phyloP scores from a whole-genome alignment of 345 rosid genomes.

The Cochlearia excelsa region DNA sequence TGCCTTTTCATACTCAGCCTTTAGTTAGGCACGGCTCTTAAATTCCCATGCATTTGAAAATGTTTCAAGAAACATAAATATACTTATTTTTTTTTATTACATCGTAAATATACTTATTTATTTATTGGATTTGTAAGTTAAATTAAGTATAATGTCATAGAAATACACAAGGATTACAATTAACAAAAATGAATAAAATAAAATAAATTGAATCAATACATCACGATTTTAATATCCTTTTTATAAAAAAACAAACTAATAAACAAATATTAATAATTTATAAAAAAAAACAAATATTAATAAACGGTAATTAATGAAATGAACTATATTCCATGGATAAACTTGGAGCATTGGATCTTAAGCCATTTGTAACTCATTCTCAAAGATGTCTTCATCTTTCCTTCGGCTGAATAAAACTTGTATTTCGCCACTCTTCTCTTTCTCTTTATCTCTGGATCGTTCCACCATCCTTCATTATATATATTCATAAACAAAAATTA shows the following conservation, averaged over 20 bases:
- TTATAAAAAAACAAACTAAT: neutral
- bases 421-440: conserved; percentile 49
- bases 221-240: neutral
- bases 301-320: too few relatives aligned
- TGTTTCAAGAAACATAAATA: too few relatives aligned
- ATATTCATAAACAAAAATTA: conserved; percentile 1
- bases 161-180: conserved; percentile 7
- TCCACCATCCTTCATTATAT: conserved; percentile 39
- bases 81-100: too few relatives aligned
- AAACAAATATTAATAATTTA: neutral
- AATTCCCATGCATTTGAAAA: too few relatives aligned
- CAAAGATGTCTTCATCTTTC: conserved; percentile 43
- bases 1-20: too few relatives aligned
- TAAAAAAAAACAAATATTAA: too few relatives aligned
- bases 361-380: conserved; percentile 54
- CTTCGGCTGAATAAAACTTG: conserved; percentile 50
- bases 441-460: conserved; percentile 45
- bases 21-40: too few relatives aligned
- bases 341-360: conserved; percentile 43
- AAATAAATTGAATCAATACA: conserved; percentile 6
- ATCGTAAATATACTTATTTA: too few relatives aligned
- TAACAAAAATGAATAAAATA: conserved; percentile 9
- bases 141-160: neutral
- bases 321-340: conserved; percentile 35
- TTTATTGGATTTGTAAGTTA: neutral